Base-by-base conservation (phyloP, 805 yeast genomes). In the Candida takata region DNA sequence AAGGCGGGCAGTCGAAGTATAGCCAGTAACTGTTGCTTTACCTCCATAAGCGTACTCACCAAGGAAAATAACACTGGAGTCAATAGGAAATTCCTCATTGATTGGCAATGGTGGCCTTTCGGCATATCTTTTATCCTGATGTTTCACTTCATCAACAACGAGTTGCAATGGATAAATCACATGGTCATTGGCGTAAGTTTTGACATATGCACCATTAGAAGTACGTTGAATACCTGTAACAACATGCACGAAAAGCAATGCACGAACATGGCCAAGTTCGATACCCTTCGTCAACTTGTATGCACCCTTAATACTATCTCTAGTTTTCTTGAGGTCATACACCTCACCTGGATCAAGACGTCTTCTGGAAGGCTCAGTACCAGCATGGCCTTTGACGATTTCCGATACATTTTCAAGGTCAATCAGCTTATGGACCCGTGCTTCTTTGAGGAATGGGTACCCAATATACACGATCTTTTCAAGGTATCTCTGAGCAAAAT, bases 401-500 rank as follows among this genome's bases (percentile, higher is more conserved):
- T 37, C 74, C 48, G 72, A 83, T 30, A 64, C 66, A 48, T 57
- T 60, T 13, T 64, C 57, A 11, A 68, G 72, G 54, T 83, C 88
- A 24, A 68, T 55, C 4, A 90, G 72, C 16, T 70, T 68, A 10
- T 77, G 64, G 27, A 90, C 77, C 51, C 72, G 76, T 8, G 87
- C 81, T 60, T 90, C 97, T 47, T 78, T 71, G 45, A 92, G 64
- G 52, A 76, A 84, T n/a, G 99, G 99, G 90, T 95, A 92, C 47
- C 79, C 75, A 10, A 84, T 74, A 54, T 78, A 88, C 3, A 84
- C 81, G 33, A 76, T 60, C 38, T 76, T 69, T 31, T 77, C 79
- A 36, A 82, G 48, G 37, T 70, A 74, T 49, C 77, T 70, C 38
- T 74, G 70, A 17, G 86, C 79, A 49, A 85, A 69, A 42, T 81